Conservation (phyloP, 768 basidiomycete genomes). For the Tricholoma sp. region DNA sequence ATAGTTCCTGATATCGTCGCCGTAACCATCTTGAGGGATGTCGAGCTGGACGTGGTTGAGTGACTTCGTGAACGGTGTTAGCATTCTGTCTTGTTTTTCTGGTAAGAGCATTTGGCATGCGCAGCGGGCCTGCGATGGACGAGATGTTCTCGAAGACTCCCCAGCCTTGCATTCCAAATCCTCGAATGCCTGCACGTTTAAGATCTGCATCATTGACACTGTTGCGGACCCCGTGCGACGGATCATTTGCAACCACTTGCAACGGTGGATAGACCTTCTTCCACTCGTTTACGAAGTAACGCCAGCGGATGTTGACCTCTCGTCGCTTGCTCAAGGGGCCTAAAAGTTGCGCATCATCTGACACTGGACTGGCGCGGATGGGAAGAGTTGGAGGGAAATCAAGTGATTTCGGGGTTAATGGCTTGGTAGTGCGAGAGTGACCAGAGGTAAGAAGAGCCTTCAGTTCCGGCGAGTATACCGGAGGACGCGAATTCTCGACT, state of each 20-base stretch:
- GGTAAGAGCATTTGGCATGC: slow-evolving; percentile 23
- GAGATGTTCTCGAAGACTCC: slow-evolving; percentile 43
- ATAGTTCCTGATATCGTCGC: slow-evolving; percentile 53
- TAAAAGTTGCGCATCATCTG: slow-evolving; percentile 53
- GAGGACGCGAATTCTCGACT: slow-evolving; percentile 54
- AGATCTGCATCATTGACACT: slow-evolving; percentile 9
- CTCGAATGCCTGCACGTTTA: slow-evolving; percentile 23
- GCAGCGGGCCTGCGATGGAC: slow-evolving; percentile 33
- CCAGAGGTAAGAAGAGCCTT: slow-evolving; percentile 53
- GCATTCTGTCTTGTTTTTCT: slow-evolving; percentile 23
- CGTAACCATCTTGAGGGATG: slow-evolving; percentile 46
- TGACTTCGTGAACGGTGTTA: neutral
- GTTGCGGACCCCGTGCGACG: slow-evolving; percentile 6
- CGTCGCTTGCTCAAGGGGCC: slow-evolving; percentile 71
- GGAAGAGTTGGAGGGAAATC: slow-evolving; percentile 51
- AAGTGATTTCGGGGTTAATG: slow-evolving; percentile 38
- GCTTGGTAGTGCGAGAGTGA: slow-evolving; percentile 40
- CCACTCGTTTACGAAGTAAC: slow-evolving; percentile 51
- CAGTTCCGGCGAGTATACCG: slow-evolving; percentile 60
- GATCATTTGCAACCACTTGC: slow-evolving; percentile 30
- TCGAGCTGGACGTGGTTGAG: slow-evolving; percentile 3
- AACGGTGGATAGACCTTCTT: slow-evolving; percentile 58
- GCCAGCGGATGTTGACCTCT: slow-evolving; percentile 68
- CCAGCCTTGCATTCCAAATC: slow-evolving; percentile 37
- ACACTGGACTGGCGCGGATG: slow-evolving; percentile 47